Evolutionary conservation across 352 stramenopile species (phyloP), one percentile per base, ranked within the genome.

Genomic region (Phytophthora aleatoria): DNA sequence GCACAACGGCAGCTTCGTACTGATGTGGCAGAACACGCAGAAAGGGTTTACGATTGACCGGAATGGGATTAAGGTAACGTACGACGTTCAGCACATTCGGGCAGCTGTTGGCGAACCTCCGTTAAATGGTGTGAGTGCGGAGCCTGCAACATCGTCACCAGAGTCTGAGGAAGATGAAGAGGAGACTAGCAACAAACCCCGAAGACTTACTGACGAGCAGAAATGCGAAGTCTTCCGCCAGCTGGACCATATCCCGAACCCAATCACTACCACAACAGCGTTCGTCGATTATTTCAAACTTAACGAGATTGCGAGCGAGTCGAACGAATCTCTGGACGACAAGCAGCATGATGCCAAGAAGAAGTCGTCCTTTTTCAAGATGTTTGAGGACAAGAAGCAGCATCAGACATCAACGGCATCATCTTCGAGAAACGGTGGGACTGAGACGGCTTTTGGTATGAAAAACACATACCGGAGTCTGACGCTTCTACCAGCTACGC

Each of bases 11-110:
- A 91, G 77, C 49, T 90, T 92, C 28, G 80, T 94, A 9, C 64
- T 94, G 4, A 84, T 74, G 66, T 94, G 85, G 85, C 60, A 77
- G 26, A 92, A 92, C 45, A 87, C 81, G 6, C 81, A 90, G 31
- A 89, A 86, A 41, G 71, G 72, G 3, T 88, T 91, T 58, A 78
- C 62, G 20, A 64, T 91, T 28, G 81, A 91, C 50, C 73, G 76
- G 42, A 85, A 67, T 27, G 75, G 75, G 9, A 81, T 92, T 52
- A 89, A 86, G 50, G 79, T 92, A 36, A 57, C 59, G 28, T 92
- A 90, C 50, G 67, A 81, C 0, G 76, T 92, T 15, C 55, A 57
- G 0, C 84, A 92, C 45, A 77, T 68, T 31, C 77, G 84, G 3
- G 64, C 72, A 15, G 49, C 75, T 5, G 45, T 44, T 33, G 26